Conservation (phyloP, 2,329 filamentous ascomycete species). For the Fusarium proliferatum region DNA sequence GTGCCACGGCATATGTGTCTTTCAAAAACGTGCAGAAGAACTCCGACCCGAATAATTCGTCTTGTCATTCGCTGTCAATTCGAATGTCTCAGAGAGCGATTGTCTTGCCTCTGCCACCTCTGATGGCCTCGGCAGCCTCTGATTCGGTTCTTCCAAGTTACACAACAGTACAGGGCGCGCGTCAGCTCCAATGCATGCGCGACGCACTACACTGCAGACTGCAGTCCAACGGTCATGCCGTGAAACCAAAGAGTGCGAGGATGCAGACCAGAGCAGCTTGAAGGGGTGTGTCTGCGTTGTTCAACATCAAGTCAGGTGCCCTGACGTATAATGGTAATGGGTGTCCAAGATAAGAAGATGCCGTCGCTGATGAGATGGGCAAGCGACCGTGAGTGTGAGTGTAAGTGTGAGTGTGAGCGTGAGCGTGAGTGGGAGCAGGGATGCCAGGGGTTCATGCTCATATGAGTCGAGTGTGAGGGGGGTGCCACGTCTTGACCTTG, state of each 20-base stretch:
- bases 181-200: conserved; percentile 38
- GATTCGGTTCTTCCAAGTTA: conserved; percentile 17
- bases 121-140: background rate
- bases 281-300: conserved; percentile 36
- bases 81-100: background rate
- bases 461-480: conserved; percentile 3
- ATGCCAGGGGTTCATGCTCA: conserved; percentile 4
- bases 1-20: conserved; percentile 7
- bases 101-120: conserved; percentile 7
- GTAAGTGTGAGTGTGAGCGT: background rate
- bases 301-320: conserved; percentile 23
- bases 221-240: conserved; percentile 40
- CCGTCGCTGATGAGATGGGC: conserved; percentile 27
- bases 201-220: conserved; percentile 19
- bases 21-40: conserved; percentile 1
- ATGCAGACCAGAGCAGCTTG: conserved; percentile 3
- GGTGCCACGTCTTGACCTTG: conserved; percentile 22
- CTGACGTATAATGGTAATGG: conserved; percentile 7
- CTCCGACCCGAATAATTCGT: background rate
- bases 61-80: background rate
- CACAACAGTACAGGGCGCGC: conserved; percentile 25
- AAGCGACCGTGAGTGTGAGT: background rate
- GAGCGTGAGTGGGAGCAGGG: conserved; percentile 1
- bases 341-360: conserved; percentile 37
- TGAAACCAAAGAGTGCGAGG: conserved; percentile 26